Evolutionary conservation across 2,329 filamentous ascomycete genomes (phyloP).

Genomic region (Alternaria viburni): DNA sequence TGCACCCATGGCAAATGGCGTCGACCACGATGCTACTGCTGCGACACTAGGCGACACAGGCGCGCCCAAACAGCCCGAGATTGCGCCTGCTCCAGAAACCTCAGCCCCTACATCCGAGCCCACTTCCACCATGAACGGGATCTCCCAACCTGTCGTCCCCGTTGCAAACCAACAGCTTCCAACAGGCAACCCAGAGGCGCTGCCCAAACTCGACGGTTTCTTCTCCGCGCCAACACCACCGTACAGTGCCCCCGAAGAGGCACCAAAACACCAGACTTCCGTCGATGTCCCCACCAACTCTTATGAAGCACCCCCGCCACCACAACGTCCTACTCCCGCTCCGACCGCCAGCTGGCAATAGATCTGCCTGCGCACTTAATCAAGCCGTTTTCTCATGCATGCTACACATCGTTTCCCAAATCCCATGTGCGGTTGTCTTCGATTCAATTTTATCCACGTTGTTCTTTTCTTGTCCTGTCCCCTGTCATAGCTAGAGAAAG

Average conservation of each 20-base stretch:
- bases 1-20: not conserved
- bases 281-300: not conserved
- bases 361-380: not conserved
- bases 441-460: not conserved
- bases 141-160: constrained; percentile 4
- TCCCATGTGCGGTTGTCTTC: not conserved
- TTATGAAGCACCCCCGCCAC: not conserved
- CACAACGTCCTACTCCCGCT: not conserved
- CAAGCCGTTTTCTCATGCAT: not conserved
- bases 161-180: constrained; percentile 3
- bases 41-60: not conserved
- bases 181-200: constrained; percentile 1
- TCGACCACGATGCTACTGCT: not conserved
- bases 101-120: not conserved
- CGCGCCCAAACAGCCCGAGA: constrained; percentile 7
- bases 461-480: not conserved
- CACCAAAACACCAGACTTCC: constrained; percentile 5
- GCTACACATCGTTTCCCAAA: not conserved
- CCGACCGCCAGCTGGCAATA: constrained; percentile 26
- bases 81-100: not conserved
- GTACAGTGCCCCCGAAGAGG: constrained; percentile 28
- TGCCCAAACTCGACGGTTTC: constrained; percentile 19
- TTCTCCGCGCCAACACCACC: constrained; percentile 31
- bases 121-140: constrained; percentile 7
- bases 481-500: not conserved